phyloP scores from a whole-genome alignment of 2,329 filamentous ascomycete genomes.

The Orbilia blumenaviensis region DNA sequence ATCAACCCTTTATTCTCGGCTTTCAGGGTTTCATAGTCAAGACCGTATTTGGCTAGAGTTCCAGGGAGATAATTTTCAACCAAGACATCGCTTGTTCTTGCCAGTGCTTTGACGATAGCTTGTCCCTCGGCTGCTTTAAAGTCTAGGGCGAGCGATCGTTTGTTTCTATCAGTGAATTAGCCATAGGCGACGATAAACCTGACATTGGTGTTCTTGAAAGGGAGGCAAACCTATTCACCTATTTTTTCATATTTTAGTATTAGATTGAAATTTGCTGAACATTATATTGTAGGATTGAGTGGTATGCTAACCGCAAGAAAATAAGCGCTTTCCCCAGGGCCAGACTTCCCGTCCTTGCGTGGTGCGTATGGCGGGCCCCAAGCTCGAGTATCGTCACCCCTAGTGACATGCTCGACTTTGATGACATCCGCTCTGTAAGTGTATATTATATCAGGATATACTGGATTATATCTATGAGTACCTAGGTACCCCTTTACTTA shows the following conservation, averaged over 20 bases:
- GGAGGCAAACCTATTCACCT: slow-evolving; percentile 34
- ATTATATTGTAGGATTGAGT: background rate
- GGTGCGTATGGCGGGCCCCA: slow-evolving; percentile 95
- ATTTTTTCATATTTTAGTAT: background rate
- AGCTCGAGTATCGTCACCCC: slow-evolving; percentile 91
- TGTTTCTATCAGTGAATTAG: slow-evolving; percentile 73
- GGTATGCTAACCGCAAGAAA: slow-evolving; percentile 77
- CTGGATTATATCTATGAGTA: too few relatives aligned
- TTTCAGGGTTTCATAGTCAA: slow-evolving; percentile 84
- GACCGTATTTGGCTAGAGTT: slow-evolving; percentile 84
- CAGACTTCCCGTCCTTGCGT: slow-evolving; percentile 67
- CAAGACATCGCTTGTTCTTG: slow-evolving; percentile 84
- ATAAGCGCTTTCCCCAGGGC: slow-evolving; percentile 92
- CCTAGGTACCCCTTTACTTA: too few relatives aligned
- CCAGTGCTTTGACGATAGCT: slow-evolving; percentile 84
- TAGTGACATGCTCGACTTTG: slow-evolving; percentile 91
- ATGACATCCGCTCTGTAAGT: slow-evolving; percentile 85
- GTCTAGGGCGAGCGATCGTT: slow-evolving; percentile 89
- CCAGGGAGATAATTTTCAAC: slow-evolving; percentile 98
- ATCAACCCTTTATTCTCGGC: slow-evolving; percentile 86
- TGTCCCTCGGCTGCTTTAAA: slow-evolving; percentile 87
- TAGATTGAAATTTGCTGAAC: too few relatives aligned
- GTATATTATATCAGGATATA: slow-evolving; percentile 19
- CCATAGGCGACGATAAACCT: too few relatives aligned
- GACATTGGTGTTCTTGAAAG: background rate